phyloP scores from a whole-genome alignment of 257 asterid genomes.

The Vinca minor region DNA sequence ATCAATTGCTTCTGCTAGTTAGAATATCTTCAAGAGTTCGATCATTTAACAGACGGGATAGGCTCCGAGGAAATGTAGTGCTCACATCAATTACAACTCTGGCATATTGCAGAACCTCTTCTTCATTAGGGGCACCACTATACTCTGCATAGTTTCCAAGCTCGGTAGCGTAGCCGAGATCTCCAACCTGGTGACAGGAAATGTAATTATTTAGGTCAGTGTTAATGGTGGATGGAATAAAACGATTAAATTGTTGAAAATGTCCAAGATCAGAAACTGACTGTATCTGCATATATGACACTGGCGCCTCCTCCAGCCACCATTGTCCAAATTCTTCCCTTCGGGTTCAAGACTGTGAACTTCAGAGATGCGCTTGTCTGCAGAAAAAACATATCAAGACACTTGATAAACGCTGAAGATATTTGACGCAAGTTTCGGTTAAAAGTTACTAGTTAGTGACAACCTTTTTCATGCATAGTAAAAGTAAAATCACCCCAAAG shows the following conservation, averaged over 20 bases:
- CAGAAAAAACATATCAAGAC: constrained; percentile 10
- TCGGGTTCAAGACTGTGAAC: constrained; percentile 90
- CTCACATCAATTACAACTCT: constrained; percentile 94
- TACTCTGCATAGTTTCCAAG: constrained; percentile 95
- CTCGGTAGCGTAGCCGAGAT: constrained; percentile 89
- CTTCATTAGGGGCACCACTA: constrained; percentile 97
- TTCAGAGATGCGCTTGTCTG: constrained; percentile 98
- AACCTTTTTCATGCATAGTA: too few relatives aligned
- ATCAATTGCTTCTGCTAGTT: background rate
- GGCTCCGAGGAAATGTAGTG: background rate
- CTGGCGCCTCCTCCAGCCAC: constrained; percentile 99
- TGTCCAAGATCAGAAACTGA: constrained; percentile 26
- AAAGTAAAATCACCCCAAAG: too few relatives aligned
- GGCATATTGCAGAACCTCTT: constrained; percentile 92
- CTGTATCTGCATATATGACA: constrained; percentile 91
- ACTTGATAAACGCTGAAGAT: background rate
- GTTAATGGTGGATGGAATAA: background rate
- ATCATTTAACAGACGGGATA: too few relatives aligned
- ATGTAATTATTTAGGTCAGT: background rate
- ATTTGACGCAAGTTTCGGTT: background rate
- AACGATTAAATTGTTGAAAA: background rate
- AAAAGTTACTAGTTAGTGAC: background rate
- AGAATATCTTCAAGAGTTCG: too few relatives aligned
- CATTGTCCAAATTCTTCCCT: constrained; percentile 98
- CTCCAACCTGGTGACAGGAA: constrained; percentile 62